A percentile compares a stretch with the other conserved stretches of the same genome.
Conservation (phyloP, 108 stramenopile genomes). For the Epipyxis sp. region DNA sequence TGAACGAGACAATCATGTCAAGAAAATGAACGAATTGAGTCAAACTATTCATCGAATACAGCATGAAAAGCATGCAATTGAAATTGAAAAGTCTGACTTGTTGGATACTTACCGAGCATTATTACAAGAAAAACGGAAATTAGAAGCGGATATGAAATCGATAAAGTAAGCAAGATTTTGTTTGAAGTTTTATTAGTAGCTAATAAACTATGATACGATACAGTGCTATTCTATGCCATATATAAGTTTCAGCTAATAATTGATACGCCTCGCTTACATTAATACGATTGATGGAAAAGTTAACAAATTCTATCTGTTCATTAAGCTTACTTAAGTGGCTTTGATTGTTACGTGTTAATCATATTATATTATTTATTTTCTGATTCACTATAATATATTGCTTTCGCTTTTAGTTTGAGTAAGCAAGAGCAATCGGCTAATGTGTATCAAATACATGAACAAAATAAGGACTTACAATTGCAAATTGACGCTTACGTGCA, state of each 20-base stretch:
- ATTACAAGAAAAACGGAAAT: not conserved
- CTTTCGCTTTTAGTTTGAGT: not conserved
- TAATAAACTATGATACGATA: too few relatives aligned
- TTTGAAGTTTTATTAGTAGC: too few relatives aligned
- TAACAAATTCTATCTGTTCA: too few relatives aligned
- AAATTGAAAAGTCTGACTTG: not conserved
- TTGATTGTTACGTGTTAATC: too few relatives aligned
- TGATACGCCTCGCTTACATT: too few relatives aligned
- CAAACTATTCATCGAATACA: not conserved
- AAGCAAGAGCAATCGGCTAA: not conserved
- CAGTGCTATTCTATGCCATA: too few relatives aligned
- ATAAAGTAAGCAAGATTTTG: too few relatives aligned
- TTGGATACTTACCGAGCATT: not conserved
- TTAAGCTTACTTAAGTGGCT: too few relatives aligned
- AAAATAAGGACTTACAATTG: not conserved
- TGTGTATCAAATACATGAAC: not conserved
- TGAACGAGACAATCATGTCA: not conserved
- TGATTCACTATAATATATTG: too few relatives aligned
- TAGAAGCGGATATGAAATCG: conserved; percentile 16
- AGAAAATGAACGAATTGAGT: not conserved
- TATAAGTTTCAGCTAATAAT: too few relatives aligned
- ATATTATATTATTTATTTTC: too few relatives aligned
- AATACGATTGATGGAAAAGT: too few relatives aligned
- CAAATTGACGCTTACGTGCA: not conserved
- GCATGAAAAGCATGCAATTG: not conserved